Evolutionary conservation across 164 flowering plant genomes (phyloP).

Genomic region (Paratinospora sagittata): DNA sequence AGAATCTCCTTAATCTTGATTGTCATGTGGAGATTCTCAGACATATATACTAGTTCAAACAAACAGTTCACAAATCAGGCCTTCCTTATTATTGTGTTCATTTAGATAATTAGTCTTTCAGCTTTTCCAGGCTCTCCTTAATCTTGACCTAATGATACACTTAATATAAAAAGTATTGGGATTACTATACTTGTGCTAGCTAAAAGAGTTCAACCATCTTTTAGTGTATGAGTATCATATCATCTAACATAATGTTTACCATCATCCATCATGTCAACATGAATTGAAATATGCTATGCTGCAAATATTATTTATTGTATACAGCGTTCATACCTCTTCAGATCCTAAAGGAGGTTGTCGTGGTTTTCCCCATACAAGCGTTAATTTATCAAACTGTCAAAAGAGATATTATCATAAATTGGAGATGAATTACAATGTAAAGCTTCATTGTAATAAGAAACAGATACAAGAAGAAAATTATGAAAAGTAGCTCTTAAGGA

Average conservation of each 20-base stretch:
- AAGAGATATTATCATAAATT: conserved; percentile 9
- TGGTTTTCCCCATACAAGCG: conserved; percentile 94
- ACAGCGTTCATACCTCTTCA: conserved; percentile 57
- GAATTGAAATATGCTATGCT: neutral
- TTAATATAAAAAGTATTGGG: neutral
- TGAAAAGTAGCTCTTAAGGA: neutral
- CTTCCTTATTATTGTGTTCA: no score
- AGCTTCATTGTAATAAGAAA: neutral
- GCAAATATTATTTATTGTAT: neutral
- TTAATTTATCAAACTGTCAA: conserved; percentile 72
- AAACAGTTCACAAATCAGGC: neutral
- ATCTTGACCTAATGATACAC: neutral
- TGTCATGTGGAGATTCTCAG: neutral
- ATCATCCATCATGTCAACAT: neutral
- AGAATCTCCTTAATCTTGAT: neutral
- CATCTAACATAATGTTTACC: neutral
- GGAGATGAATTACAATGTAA: neutral
- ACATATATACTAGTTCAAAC: neutral
- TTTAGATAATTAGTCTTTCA: no score
- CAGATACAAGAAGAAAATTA: neutral
- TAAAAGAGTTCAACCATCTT: neutral
- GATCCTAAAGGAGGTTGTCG: conserved; percentile 71
- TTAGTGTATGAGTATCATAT: neutral
- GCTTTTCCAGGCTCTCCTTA: neutral
- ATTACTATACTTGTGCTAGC: neutral